Percentiles rank a stretch among this genome's conserved stretches.
Evolutionary conservation across 352 stramenopile genomes (phyloP).

Genomic region (Pythium vanterpoolii): DNA sequence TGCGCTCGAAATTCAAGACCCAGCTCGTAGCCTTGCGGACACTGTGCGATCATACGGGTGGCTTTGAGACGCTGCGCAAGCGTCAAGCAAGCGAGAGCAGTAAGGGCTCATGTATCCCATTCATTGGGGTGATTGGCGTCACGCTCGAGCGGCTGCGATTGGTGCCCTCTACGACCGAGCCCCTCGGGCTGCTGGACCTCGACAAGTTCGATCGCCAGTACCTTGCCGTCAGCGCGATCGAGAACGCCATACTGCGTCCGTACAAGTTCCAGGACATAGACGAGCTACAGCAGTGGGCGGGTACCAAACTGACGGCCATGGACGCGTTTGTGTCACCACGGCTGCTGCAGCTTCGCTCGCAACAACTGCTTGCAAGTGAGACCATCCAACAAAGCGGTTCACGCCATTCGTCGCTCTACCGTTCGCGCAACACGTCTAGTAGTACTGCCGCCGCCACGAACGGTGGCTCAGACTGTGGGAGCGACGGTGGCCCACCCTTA

Average conservation of each 20-base stretch:
- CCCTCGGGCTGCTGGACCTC: constrained; percentile 7
- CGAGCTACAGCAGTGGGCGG: constrained; percentile 14
- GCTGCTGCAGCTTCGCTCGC: constrained; percentile 23
- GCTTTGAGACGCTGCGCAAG: constrained; percentile 66
- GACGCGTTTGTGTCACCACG: constrained; percentile 16
- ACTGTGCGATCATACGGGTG: constrained; percentile 65
- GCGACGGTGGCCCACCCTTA: constrained; percentile 3
- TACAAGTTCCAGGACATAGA: constrained; percentile 19
- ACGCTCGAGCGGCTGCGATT: constrained; percentile 56
- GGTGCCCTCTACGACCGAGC: constrained; percentile 9
- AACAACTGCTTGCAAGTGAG: constrained; percentile 21
- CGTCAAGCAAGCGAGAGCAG: constrained; percentile 46
- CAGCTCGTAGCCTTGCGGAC: constrained; percentile 55
- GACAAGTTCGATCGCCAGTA: constrained; percentile 23
- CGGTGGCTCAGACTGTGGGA: neutral
- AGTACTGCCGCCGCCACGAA: neutral
- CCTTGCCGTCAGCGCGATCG: constrained; percentile 16
- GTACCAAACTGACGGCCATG: constrained; percentile 4
- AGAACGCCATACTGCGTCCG: constrained; percentile 21
- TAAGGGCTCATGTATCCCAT: constrained; percentile 50
- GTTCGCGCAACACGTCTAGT: constrained; percentile 3
- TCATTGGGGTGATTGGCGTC: constrained; percentile 68
- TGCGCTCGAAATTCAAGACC: constrained; percentile 61
- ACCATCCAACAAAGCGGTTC: constrained; percentile 16
- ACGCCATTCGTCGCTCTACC: constrained; percentile 19